Conservation (phyloP, 164 flowering plant species). For the Tetracentron sinense region DNA sequence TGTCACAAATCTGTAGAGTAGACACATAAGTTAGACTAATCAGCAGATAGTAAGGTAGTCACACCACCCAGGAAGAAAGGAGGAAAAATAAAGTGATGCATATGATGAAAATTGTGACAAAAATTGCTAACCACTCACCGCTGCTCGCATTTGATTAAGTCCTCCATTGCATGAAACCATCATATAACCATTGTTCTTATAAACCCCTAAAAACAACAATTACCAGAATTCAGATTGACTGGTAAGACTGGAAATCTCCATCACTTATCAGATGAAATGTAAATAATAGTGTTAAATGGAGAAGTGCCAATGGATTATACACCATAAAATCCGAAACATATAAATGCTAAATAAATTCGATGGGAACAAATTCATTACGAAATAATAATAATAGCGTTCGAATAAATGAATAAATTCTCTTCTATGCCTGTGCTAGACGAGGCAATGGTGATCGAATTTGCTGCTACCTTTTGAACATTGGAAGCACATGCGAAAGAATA, state of each 20-base stretch:
- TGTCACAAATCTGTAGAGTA: constrained; percentile 71
- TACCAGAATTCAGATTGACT: constrained; percentile 9
- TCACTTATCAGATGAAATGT: background rate
- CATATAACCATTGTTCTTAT: constrained; percentile 82
- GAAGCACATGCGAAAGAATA: background rate
- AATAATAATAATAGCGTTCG: no score
- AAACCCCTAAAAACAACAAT: constrained; percentile 48
- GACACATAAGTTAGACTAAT: constrained; percentile 4
- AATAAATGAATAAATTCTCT: no score
- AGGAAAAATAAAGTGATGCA: background rate
- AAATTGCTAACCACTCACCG: constrained; percentile 38
- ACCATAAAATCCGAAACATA: no score
- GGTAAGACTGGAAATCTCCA: background rate
- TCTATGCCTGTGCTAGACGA: no score
- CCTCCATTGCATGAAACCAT: constrained; percentile 96
- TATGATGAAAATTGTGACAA: background rate
- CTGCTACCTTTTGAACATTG: background rate
- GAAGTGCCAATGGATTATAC: no score
- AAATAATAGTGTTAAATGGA: background rate
- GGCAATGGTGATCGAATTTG: background rate
- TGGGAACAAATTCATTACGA: no score
- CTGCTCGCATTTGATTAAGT: constrained; percentile 89
- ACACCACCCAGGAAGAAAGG: background rate
- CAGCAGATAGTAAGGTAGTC: background rate
- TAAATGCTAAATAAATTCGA: no score